Evolutionary conservation across 2,329 filamentous ascomycete species (phyloP).

Genomic region (Claviceps purpurea): DNA sequence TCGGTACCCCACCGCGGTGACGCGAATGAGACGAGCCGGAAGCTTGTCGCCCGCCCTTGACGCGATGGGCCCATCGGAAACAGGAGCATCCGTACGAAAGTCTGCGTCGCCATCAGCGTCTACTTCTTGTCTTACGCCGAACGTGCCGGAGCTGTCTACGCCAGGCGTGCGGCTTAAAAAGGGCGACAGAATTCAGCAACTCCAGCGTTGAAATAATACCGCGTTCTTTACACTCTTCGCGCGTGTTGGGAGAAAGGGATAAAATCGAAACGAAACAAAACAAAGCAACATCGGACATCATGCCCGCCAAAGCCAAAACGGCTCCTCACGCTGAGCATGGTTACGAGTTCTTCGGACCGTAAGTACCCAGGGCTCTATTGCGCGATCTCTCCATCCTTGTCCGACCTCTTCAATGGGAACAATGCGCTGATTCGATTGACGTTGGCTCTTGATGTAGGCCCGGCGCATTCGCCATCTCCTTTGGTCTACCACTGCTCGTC

Average conservation of each 20-base stretch:
- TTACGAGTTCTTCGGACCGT: constrained; percentile 42
- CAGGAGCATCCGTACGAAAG: neutral
- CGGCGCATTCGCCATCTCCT: constrained; percentile 64
- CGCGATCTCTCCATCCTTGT: neutral
- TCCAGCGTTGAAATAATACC: neutral
- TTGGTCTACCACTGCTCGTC: constrained; percentile 65
- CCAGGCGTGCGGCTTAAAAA: neutral
- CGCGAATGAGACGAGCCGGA: constrained; percentile 15
- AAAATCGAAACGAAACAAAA: neutral
- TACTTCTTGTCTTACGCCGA: neutral
- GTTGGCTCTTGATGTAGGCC: constrained; percentile 34
- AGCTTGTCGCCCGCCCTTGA: constrained; percentile 9
- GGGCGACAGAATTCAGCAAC: neutral
- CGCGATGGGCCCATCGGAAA: neutral
- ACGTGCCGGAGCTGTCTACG: neutral
- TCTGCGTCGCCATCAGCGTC: neutral
- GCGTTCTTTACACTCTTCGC: neutral
- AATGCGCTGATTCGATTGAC: too few species aligned
- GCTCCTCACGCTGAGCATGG: constrained; percentile 22
- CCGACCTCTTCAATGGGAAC: neutral
- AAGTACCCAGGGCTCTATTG: constrained; percentile 11
- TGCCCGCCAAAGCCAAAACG: constrained; percentile 19
- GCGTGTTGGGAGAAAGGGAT: neutral
- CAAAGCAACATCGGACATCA: constrained; percentile 8
- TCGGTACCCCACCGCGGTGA: neutral